phyloP scores from a whole-genome alignment of 1,284 basidiomycete genomes.

The Hemileia vastatrix region DNA sequence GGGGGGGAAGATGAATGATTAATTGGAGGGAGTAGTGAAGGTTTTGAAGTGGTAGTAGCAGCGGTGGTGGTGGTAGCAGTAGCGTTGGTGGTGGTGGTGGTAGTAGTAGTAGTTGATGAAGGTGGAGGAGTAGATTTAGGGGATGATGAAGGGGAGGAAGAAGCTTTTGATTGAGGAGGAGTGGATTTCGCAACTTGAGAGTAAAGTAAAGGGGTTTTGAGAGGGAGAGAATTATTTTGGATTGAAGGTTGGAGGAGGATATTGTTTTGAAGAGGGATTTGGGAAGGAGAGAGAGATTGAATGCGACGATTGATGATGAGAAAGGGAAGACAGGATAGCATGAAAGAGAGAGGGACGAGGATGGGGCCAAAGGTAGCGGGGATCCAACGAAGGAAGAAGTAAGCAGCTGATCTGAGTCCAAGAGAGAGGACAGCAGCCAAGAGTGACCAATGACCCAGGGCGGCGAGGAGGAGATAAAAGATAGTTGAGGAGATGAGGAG shows the following conservation, averaged over 20 bases:
- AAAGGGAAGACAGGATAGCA: constrained; percentile 4
- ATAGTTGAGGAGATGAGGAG: background rate
- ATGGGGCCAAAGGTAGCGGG: constrained; percentile 1
- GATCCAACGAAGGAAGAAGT: constrained; percentile 20
- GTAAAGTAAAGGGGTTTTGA: background rate
- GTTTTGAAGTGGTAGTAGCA: background rate
- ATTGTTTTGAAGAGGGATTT: background rate
- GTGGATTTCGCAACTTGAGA: too few species aligned
- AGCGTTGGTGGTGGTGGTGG: too few species aligned
- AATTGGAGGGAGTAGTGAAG: background rate
- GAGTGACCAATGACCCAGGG: too few species aligned
- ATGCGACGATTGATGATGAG: background rate
- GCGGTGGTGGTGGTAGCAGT: background rate
- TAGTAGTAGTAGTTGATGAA: too few species aligned
- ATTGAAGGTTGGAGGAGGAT: background rate
- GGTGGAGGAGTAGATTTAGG: too few species aligned
- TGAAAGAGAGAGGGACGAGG: background rate
- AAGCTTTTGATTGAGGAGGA: too few species aligned
- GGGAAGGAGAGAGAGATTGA: background rate
- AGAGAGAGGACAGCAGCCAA: constrained; percentile 7
- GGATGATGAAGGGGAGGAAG: too few species aligned
- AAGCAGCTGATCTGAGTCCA: constrained; percentile 9
- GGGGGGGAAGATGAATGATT: background rate
- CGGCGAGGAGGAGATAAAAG: background rate
- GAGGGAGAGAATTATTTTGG: background rate